These are phyloP conservation scores for Blyttiomyces sp. DNA, from an alignment of 371 early-diverging fungal genomes.

Conservation along the genomic window DNA sequence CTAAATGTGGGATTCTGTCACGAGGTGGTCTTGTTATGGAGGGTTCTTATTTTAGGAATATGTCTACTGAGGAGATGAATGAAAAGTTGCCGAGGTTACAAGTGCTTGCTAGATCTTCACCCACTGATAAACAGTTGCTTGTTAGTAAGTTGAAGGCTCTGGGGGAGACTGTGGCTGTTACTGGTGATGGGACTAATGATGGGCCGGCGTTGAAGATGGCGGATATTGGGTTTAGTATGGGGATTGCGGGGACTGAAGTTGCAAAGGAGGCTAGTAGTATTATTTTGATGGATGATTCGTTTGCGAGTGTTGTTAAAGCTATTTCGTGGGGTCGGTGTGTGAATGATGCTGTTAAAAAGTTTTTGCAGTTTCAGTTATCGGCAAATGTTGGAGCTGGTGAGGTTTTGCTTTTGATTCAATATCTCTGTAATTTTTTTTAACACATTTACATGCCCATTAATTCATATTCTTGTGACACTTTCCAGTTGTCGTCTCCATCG, in stretches of 20 bases:
- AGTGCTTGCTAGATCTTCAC: constrained; percentile 89
- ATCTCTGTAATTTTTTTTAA: not conserved
- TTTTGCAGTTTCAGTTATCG: constrained; percentile 94
- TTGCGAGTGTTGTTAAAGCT: constrained; percentile 78
- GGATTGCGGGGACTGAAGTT: constrained; percentile 88
- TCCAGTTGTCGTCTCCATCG: constrained; percentile 28
- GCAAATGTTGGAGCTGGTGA: constrained; percentile 86
- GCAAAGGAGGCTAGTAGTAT: constrained; percentile 91
- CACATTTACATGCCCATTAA: not conserved
- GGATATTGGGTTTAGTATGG: constrained; percentile 96
- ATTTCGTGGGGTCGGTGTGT: constrained; percentile 92
- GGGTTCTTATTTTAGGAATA: constrained; percentile 81
- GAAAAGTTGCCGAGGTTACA: constrained; percentile 76
- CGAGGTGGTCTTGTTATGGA: constrained; percentile 63
- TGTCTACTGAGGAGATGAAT: constrained; percentile 72
- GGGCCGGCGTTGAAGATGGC: constrained; percentile 90
- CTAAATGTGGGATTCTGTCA: constrained; percentile 74
- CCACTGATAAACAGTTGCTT: constrained; percentile 89
- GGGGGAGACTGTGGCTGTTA: constrained; percentile 93
- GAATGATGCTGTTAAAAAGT: constrained; percentile 92
- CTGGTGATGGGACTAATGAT: constrained; percentile 97
- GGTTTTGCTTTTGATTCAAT: not conserved
- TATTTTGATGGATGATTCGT: constrained; percentile 88
- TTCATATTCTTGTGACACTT: not conserved
- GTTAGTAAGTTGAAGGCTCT: constrained; percentile 75